Evolutionary conservation across 768 basidiomycete genomes (phyloP), one percentile per base, ranked within the genome.

Genomic region (Tubosaeta brunneosetosa): DNA sequence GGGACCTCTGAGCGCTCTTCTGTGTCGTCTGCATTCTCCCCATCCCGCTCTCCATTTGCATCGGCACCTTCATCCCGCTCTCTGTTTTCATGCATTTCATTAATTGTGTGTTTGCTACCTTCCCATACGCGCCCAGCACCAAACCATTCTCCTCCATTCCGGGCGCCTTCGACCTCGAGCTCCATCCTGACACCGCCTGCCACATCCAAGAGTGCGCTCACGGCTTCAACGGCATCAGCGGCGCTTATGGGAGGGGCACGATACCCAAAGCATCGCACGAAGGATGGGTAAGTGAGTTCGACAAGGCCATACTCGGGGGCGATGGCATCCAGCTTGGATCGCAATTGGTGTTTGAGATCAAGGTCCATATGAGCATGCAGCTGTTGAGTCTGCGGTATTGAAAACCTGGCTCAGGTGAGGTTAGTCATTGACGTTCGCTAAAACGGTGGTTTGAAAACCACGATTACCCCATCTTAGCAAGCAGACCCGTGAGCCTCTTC

Each of bases 391-490:
- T 99, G 94, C 2, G 82, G 79, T 59, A 97, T 82, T 3, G 95
- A 97, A 68, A 97, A 95, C 3, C 95, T 97, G 54, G 4, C 58
- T 52, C 64, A 32, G n/a, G 49, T 44, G 47, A 52, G 53, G 47
- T 61, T 41, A 61, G 46, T 46, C 19, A 27, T 31, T 10, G 44
- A 29, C 16, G 19, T 33, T 44, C 45, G 25, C 41, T 38, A 46
- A 51, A 52, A 47, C 43, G 13, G 31, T 13, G 33, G 34, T 49
- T 14, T 44, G 38, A 44, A 52, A 32, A 16, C 44, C 47, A 31
- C 13, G 71, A 78, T 56, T 66, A 97, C 94, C 97, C 97, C 92
- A 99, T 99, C 76, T 98, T 98, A 14, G 97, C 97, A 22, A 99
- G 74, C 46, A 99, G 73, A 8, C 95, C 97, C 1, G 87, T 91